These are phyloP conservation scores for Trichoderma sp. DNA, from an alignment of 2,329 filamentous ascomycete species.

Conservation along the genomic window DNA sequence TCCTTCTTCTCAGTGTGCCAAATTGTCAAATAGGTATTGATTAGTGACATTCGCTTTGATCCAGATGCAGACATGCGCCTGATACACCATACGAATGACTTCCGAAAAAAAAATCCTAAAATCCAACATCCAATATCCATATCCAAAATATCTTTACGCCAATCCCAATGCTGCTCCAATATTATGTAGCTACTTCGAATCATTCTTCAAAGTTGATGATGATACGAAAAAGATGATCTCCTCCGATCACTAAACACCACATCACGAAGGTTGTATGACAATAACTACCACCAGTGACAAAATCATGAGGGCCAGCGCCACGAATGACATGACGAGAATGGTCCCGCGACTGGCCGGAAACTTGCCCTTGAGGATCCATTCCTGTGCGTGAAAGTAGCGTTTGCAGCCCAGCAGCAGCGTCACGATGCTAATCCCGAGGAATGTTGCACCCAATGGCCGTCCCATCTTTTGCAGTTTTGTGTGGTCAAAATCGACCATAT, in stretches of 20 bases:
- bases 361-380: constrained; percentile 79
- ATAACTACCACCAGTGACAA: constrained; percentile 63
- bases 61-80: not conserved
- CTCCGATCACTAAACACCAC: not conserved
- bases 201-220: not conserved
- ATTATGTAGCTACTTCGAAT: not conserved
- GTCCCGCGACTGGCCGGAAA: constrained; percentile 79
- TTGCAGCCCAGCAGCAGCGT: constrained; percentile 77
- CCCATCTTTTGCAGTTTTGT: constrained; percentile 64
- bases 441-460: constrained; percentile 75
- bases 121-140: not conserved
- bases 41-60: not conserved
- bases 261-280: constrained; percentile 50
- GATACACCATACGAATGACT: not conserved
- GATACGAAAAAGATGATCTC: not conserved
- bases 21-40: not conserved
- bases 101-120: not conserved
- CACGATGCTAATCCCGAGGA: constrained; percentile 74
- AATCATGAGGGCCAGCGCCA: constrained; percentile 67
- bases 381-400: constrained; percentile 76
- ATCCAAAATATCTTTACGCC: not conserved
- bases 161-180: not conserved
- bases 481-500: constrained; percentile 39
- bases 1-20: too few relatives aligned
- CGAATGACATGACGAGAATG: constrained; percentile 68